Evolutionary conservation across 2,329 filamentous ascomycete species (phyloP).

Genomic region (Trichoderma koningiopsis): DNA sequence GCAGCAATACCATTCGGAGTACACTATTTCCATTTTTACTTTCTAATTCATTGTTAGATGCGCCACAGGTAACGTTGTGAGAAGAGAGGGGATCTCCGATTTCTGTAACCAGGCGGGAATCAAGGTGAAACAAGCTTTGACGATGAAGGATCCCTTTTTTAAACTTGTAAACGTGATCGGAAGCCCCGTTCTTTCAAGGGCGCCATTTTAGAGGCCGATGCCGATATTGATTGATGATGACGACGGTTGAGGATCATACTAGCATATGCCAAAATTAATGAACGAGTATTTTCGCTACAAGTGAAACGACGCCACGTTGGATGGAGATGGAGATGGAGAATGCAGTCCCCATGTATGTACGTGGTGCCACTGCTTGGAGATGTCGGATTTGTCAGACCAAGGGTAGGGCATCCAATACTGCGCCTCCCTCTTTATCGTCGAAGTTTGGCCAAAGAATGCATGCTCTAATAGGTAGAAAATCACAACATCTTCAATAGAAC

Average conservation of each 20-base stretch:
- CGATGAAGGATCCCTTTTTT: neutral
- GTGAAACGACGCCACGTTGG: slow-evolving; percentile 16
- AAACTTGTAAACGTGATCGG: neutral
- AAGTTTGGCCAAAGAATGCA: neutral
- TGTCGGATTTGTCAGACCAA: slow-evolving; percentile 14
- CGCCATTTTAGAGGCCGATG: neutral
- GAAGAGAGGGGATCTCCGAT: neutral
- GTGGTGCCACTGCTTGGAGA: neutral
- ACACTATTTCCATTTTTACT: neutral
- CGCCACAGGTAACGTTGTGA: slow-evolving; percentile 2
- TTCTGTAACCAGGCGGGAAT: neutral
- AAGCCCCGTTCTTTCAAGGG: neutral
- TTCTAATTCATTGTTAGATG: neutral
- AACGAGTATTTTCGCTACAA: neutral
- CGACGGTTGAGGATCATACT: neutral
- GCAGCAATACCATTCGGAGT: too few relatives aligned
- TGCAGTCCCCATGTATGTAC: neutral
- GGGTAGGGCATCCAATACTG: neutral
- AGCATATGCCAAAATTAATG: neutral
- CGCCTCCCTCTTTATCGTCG: neutral
- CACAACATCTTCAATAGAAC: neutral
- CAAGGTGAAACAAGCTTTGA: slow-evolving; percentile 7
- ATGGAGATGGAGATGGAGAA: neutral
- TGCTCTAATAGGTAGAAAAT: neutral
- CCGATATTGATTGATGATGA: slow-evolving; percentile 1